Base-by-base conservation (phyloP, 1,284 basidiomycete genomes). In the Ceratobasidium sp. region DNA sequence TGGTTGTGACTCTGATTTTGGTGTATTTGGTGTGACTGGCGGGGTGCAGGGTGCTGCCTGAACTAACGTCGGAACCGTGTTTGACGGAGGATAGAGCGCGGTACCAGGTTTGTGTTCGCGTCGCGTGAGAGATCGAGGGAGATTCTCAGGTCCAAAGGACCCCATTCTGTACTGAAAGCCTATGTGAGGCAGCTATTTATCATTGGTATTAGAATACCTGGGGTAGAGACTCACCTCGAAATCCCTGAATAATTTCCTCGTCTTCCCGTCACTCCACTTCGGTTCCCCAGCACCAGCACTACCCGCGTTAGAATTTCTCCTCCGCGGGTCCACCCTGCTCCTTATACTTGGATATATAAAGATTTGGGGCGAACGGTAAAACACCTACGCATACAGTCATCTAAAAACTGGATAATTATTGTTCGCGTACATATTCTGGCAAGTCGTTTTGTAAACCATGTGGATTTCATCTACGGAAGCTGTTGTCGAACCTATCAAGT, bases 191-290 rank as follows among this genome's bases (percentile, higher is more conserved):
- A 45, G 4, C 19, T 36, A 27, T n/a, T n/a, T n/a, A n/a, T n/a
- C n/a, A n/a, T 24, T 9, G 11, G 64, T n/a, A 31, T 15, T 2
- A 0, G 27, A 11, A 22, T 69, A 17, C 17, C 27, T 8, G n/a
- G 22, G 29, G 9, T 27, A 9, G 29, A 17, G 15, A 67, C 77
- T 24, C 64, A 89, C 91, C 85, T 96, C 97, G 88, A 99, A 99
- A 80, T 95, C 96, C 47, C 99, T 84, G 84, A 99, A 96, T 79
- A 91, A 94, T 85, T 99, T 97, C 86, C 99, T 97, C 96, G 99
- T 98, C 87, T 99, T 98, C 71, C 94, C 93, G 78, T 97, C 93
- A 24, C 45, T 48, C 24, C 62, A 44, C 62, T 78, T 93, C 94
- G 22, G 31, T 47, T 33, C 67, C 22, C 24, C 27, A 64, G n/a